Evolutionary conservation across 352 stramenopile species (phyloP).

Genomic region (Phytophthora nicotianae): DNA sequence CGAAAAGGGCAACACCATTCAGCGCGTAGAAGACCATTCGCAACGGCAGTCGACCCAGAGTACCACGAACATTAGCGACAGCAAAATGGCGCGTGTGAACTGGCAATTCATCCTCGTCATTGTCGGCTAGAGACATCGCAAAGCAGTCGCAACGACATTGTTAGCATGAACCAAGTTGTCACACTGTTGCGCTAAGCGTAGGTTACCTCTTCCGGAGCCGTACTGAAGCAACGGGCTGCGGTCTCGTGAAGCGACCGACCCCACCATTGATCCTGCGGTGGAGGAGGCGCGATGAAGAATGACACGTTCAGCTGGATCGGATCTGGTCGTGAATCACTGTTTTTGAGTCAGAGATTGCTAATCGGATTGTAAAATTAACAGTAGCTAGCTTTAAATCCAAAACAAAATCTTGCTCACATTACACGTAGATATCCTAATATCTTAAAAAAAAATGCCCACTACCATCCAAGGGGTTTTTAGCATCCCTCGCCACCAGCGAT

Average conservation of each 20-base stretch:
- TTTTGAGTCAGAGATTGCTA: slow-evolving; percentile 13
- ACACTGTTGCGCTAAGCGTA: background rate
- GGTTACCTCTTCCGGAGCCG: slow-evolving; percentile 48
- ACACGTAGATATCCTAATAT: slow-evolving; percentile 7
- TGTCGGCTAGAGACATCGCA: slow-evolving; percentile 6
- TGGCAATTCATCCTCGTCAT: slow-evolving; percentile 19
- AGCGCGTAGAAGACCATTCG: slow-evolving; percentile 59
- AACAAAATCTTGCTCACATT: slow-evolving; percentile 5
- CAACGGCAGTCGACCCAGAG: slow-evolving; percentile 22
- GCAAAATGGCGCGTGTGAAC: slow-evolving; percentile 12
- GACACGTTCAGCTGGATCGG: slow-evolving; percentile 6
- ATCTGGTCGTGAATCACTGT: slow-evolving; percentile 8
- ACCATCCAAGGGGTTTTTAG: slow-evolving; percentile 12
- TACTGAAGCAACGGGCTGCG: slow-evolving; percentile 68
- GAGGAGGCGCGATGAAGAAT: slow-evolving; percentile 23
- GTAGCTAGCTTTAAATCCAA: no score
- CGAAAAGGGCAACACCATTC: slow-evolving; percentile 63
- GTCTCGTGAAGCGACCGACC: slow-evolving; percentile 35
- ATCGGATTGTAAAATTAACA: no score
- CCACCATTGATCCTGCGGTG: slow-evolving; percentile 19
- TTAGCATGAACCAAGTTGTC: background rate
- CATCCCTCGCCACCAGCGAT: slow-evolving; percentile 65
- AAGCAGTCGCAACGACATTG: background rate
- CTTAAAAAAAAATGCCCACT: slow-evolving; percentile 10
- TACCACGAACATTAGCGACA: slow-evolving; percentile 1